Evolutionary conservation across 768 basidiomycete genomes (phyloP), one percentile per base, ranked within the genome.

Genomic region (Kwoniella sp.): DNA sequence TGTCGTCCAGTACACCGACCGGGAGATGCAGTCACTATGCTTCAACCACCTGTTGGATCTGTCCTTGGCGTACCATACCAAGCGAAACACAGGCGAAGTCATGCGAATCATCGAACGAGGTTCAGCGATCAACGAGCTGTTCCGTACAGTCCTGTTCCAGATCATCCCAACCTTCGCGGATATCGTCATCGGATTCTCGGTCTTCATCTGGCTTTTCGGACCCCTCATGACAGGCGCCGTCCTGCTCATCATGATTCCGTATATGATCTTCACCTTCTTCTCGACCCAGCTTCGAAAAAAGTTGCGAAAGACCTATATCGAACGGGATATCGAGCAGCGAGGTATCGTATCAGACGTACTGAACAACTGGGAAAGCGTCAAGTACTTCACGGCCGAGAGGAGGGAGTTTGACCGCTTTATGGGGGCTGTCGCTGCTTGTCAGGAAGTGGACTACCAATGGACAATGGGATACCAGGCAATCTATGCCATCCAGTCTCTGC

Each of bases 11-110:
- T 87, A 83, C 70, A 88, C 87, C 0, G 88, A 92, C 67, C 77
- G 84, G 63, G 87, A 88, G 73, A 91, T 93, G 89, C 85, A 85
- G 1, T 80, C 83, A 63, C 77, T 91, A 46, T 86, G 89, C 9
- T 88, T 87, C 75, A 82, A 90, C 54, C 91, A 93, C 65, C 75
- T 95, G 2, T 79, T 96, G 9, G 87, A 88, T 56, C 81, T 96
- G 3, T 88, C 87, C 1, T 83, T 91, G 58, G 80, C 85, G 4
- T 89, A 85, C 80, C 89, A 86, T 69, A 86, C 82, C 5, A 84
- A 80, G 48, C 80, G 84, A 41, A 90, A 87, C 77, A 88, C 89
- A 1, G 90, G 89, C 23, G 88, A 91, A 67, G 79, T 89, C 9
- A 78, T 90, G 11, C 81, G 86, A 19, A 87, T 90, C 46, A 56